These are phyloP conservation scores for Phytophthora uliginosa DNA, from an alignment of 352 stramenopile species.

Conservation along the genomic window DNA sequence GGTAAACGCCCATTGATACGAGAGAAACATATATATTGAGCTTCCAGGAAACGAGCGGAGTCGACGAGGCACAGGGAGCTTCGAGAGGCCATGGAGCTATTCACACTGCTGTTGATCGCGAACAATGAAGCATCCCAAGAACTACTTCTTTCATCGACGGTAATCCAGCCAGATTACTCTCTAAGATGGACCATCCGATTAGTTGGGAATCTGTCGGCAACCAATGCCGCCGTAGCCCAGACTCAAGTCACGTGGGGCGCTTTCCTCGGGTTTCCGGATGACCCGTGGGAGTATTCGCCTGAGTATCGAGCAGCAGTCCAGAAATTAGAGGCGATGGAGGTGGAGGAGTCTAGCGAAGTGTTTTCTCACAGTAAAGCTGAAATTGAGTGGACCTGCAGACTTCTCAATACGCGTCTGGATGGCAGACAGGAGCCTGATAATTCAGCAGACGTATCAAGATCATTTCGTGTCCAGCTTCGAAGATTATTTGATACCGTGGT, in stretches of 20 bases:
- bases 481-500: neutral
- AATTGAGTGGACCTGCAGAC: neutral
- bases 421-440: neutral
- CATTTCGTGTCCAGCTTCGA: neutral
- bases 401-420: neutral
- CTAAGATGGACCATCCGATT: too few species aligned
- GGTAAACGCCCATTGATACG: neutral
- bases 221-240: too few species aligned
- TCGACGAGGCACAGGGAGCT: neutral
- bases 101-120: neutral
- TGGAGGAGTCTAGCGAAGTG: neutral
- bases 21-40: neutral
- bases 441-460: neutral
- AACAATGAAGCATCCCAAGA: neutral
- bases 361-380: neutral
- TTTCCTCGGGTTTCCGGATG: neutral
- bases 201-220: too few species aligned
- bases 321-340: neutral
- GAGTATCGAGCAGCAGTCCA: neutral
- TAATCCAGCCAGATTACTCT: too few species aligned
- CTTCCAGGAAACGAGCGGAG: neutral
- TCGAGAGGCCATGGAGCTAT: neutral
- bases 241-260: neutral
- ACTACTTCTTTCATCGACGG: neutral
- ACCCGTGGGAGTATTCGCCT: neutral